A percentile compares a stretch with the other conserved stretches of the same genome.
phyloP scores from a whole-genome alignment of 1,284 basidiomycete genomes.

The Cystobasidium pallidum region DNA sequence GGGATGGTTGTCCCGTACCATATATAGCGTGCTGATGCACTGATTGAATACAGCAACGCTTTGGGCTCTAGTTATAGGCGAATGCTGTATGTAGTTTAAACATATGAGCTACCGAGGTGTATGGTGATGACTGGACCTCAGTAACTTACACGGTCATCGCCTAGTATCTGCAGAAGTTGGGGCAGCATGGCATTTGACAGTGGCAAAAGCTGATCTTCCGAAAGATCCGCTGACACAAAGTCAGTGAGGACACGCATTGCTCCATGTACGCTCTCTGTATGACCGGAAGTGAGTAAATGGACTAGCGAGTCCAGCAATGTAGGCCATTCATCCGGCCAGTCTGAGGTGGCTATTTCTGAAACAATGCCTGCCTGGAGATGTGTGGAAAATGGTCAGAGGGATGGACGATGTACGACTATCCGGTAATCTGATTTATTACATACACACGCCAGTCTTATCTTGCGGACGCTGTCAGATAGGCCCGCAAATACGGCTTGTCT shows the following conservation, averaged over 20 bases:
- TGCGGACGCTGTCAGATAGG: conserved; percentile 78
- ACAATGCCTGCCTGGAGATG: conserved; percentile 71
- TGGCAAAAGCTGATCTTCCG: conserved; percentile 88
- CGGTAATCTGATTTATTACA: conserved; percentile 54
- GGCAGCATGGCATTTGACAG: conserved; percentile 82
- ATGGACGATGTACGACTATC: too few relatives aligned
- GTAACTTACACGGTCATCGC: conserved; percentile 58
- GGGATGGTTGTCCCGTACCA: conserved; percentile 90
- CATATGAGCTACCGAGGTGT: not conserved
- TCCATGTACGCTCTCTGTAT: conserved; percentile 76
- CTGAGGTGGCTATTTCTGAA: conserved; percentile 80
- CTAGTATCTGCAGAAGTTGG: conserved; percentile 78
- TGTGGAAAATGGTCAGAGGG: not conserved
- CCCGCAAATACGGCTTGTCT: conserved; percentile 74
- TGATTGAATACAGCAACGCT: conserved; percentile 88
- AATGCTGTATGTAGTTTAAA: conserved; percentile 62
- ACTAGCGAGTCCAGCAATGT: conserved; percentile 75
- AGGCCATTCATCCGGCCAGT: conserved; percentile 94
- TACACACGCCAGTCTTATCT: conserved; percentile 79
- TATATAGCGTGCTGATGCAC: conserved; percentile 84
- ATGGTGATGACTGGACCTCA: too few relatives aligned
- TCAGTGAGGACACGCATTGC: conserved; percentile 93
- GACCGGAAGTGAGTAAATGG: conserved; percentile 70
- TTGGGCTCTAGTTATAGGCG: conserved; percentile 76
- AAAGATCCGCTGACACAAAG: conserved; percentile 79